Evolutionary conservation across 2,329 filamentous ascomycete genomes (phyloP).

Genomic region (Apiospora kogelbergensis): DNA sequence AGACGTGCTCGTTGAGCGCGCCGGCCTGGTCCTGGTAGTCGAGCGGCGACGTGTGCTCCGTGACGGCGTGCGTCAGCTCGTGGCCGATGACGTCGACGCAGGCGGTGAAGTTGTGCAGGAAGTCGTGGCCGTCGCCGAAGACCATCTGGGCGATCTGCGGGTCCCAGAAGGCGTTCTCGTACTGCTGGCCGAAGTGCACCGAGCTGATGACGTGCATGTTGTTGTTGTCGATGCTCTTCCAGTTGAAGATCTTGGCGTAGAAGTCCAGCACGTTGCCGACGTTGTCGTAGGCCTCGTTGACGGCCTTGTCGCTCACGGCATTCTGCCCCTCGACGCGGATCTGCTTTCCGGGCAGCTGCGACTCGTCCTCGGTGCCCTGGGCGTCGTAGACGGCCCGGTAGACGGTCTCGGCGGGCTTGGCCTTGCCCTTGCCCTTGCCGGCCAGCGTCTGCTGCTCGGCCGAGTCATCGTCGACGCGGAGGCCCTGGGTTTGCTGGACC

Average conservation of each 20-base stretch:
- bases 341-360: slow-evolving; percentile 41
- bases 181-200: slow-evolving; percentile 51
- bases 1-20: slow-evolving; percentile 56
- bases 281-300: slow-evolving; percentile 51
- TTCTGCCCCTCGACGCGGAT: slow-evolving; percentile 43
- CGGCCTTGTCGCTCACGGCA: slow-evolving; percentile 39
- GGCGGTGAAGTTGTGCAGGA: slow-evolving; percentile 51
- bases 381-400: slow-evolving; percentile 47
- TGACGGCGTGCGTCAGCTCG: slow-evolving; percentile 57
- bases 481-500: slow-evolving; percentile 28
- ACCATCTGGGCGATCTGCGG: slow-evolving; percentile 50
- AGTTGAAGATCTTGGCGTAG: slow-evolving; percentile 48
- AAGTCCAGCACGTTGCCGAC: slow-evolving; percentile 49
- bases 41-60: slow-evolving; percentile 49
- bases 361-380: slow-evolving; percentile 36
- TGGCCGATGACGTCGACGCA: slow-evolving; percentile 56
- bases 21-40: slow-evolving; percentile 52
- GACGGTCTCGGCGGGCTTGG: slow-evolving; percentile 20
- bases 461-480: slow-evolving; percentile 16
- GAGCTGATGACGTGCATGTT: slow-evolving; percentile 49
- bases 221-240: slow-evolving; percentile 52
- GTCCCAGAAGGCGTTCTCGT: slow-evolving; percentile 57
- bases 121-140: slow-evolving; percentile 54
- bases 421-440: slow-evolving; percentile 12
- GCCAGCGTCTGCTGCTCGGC: slow-evolving; percentile 19